A percentile compares a stretch with the other conserved stretches of the same genome.
Evolutionary conservation across 1,284 basidiomycete species (phyloP).

Genomic region (Irpex sp.): DNA sequence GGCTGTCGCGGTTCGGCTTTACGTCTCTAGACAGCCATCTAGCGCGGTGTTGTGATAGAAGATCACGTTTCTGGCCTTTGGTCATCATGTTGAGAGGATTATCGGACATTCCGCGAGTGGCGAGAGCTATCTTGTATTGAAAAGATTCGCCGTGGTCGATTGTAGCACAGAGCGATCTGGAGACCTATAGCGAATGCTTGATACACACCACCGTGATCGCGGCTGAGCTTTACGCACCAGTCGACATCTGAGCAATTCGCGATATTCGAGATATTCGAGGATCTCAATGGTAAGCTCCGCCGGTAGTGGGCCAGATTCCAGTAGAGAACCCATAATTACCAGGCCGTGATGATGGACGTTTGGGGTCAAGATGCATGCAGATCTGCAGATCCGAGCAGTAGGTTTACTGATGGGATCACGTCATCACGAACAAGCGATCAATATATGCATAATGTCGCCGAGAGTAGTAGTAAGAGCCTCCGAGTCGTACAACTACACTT

Average conservation of each 20-base stretch:
- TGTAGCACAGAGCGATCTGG: neutral
- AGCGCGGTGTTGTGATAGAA: slow-evolving; percentile 37
- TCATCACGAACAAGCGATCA: neutral
- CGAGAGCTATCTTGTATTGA: slow-evolving; percentile 49
- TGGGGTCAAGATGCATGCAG: too few species aligned
- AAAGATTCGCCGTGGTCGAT: slow-evolving; percentile 34
- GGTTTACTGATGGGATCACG: too few species aligned
- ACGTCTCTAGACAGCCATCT: slow-evolving; percentile 32
- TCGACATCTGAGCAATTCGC: slow-evolving; percentile 7
- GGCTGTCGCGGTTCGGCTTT: neutral
- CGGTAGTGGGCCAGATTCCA: slow-evolving; percentile 1
- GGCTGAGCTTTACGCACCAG: neutral
- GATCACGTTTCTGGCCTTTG: slow-evolving; percentile 31
- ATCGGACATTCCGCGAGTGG: slow-evolving; percentile 38
- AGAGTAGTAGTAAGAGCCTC: too few species aligned
- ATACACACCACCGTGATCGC: neutral
- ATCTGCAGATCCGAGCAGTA: too few species aligned
- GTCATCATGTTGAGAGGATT: slow-evolving; percentile 25
- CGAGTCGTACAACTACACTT: too few species aligned
- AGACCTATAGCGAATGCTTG: slow-evolving; percentile 7
- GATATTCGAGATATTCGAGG: slow-evolving; percentile 9
- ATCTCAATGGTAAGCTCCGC: slow-evolving; percentile 8
- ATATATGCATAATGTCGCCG: neutral
- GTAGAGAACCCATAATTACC: neutral
- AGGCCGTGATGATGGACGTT: neutral